Percentiles rank a stretch among this genome's conserved stretches.
These are phyloP conservation scores for Bacterosira constricta DNA, from an alignment of 108 stramenopile species.

Conservation along the genomic window DNA sequence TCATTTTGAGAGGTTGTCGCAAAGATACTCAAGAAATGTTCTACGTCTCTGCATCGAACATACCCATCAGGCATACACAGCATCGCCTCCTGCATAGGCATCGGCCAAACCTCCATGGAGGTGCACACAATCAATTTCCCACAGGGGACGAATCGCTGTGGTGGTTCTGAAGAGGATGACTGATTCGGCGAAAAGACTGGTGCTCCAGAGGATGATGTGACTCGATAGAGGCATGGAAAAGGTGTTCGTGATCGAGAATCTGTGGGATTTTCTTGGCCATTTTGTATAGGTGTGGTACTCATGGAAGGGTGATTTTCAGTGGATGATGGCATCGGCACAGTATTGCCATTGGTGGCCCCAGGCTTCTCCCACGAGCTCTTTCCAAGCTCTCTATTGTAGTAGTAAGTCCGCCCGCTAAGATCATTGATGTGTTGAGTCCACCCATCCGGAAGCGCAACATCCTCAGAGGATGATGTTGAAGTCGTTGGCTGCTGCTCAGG, in stretches of 20 bases:
- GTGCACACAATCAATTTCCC: slow-evolving; percentile 35
- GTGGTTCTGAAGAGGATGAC: background rate
- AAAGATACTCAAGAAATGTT: slow-evolving; percentile 28
- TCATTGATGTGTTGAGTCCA: slow-evolving; percentile 12
- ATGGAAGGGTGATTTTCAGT: background rate
- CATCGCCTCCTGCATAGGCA: slow-evolving; percentile 22
- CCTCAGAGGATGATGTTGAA: background rate
- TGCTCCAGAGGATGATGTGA: slow-evolving; percentile 23
- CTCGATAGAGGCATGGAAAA: slow-evolving; percentile 44
- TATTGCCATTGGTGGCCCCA: too few species aligned
- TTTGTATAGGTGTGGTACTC: background rate
- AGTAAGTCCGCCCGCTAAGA: slow-evolving; percentile 13
- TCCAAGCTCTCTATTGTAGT: slow-evolving; percentile 10
- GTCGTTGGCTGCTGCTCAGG: background rate
- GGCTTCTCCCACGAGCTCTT: slow-evolving; percentile 29
- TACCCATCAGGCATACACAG: slow-evolving; percentile 39
- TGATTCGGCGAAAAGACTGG: slow-evolving; percentile 9
- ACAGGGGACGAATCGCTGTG: slow-evolving; percentile 18
- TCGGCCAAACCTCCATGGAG: slow-evolving; percentile 30
- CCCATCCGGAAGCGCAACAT: background rate
- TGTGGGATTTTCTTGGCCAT: background rate
- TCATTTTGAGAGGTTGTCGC: too few species aligned
- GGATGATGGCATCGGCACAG: too few species aligned
- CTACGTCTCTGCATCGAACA: slow-evolving; percentile 16
- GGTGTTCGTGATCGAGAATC: background rate